Percentiles rank a stretch among this genome's conserved stretches.
These are phyloP conservation scores for Capronia epimyces DNA, from an alignment of 2,329 filamentous ascomycete species.

Conservation along the genomic window DNA sequence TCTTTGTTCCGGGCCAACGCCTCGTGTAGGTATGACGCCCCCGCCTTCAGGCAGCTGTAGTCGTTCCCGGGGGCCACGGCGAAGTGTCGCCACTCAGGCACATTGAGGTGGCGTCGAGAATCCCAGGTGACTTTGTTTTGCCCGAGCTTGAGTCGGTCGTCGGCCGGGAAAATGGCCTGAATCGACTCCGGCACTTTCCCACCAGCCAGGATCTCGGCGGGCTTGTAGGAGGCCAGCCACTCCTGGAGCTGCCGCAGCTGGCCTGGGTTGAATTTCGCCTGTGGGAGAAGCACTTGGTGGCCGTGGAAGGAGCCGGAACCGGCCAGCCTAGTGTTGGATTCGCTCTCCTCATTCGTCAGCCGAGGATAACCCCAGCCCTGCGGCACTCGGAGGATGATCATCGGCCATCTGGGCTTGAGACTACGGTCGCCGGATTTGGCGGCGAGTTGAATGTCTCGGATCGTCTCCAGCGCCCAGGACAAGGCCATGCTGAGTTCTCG, in stretches of 20 bases:
- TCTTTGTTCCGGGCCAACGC: constrained; percentile 54
- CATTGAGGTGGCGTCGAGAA: constrained; percentile 44
- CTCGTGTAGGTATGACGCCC: constrained; percentile 52
- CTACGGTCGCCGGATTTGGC: constrained; percentile 56
- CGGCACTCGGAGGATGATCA: constrained; percentile 59
- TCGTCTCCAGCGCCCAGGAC: constrained; percentile 57
- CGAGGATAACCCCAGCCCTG: constrained; percentile 64
- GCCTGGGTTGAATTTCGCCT: constrained; percentile 50
- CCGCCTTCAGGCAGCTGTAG: constrained; percentile 55
- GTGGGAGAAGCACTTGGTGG: constrained; percentile 60
- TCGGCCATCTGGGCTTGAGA: constrained; percentile 60
- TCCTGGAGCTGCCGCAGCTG: constrained; percentile 53
- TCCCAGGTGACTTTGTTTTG: constrained; percentile 54
- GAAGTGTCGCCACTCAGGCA: constrained; percentile 55
- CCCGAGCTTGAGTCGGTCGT: constrained; percentile 53
- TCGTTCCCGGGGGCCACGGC: constrained; percentile 46
- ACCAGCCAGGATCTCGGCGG: constrained; percentile 49
- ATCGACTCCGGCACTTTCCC: constrained; percentile 50
- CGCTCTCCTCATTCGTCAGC: too few relatives aligned
- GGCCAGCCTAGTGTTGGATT: constrained; percentile 54
- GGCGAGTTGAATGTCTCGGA: constrained; percentile 57
- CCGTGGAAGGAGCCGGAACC: constrained; percentile 61
- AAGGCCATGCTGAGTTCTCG: constrained; percentile 53
- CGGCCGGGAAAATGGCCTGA: constrained; percentile 47
- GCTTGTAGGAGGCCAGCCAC: constrained; percentile 56